Percentiles rank a stretch among this genome's conserved stretches.
phyloP scores from a whole-genome alignment of 176 grass and related monocot species.

The Eremochloa ophiuroides region DNA sequence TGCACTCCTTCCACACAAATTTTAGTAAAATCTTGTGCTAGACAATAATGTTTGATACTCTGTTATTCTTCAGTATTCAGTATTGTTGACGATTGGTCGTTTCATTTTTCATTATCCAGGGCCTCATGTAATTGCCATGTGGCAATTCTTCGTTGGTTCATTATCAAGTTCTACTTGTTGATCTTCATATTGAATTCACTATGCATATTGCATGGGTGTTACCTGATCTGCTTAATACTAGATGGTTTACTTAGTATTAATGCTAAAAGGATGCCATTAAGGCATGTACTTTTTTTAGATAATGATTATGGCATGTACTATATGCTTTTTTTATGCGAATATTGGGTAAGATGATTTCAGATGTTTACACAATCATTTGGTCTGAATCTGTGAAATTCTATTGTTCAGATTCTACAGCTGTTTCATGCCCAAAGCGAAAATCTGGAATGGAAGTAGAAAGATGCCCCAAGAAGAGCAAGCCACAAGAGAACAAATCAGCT shows the following conservation, averaged over 20 bases:
- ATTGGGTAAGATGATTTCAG: neutral
- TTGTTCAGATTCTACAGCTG: conserved; percentile 3
- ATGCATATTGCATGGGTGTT: neutral
- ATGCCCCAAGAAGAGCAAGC: conserved; percentile 37
- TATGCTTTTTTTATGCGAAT: no score
- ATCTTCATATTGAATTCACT: neutral
- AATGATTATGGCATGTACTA: no score
- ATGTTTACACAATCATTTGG: neutral
- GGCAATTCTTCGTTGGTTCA: neutral
- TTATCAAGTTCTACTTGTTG: neutral
- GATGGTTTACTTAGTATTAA: neutral
- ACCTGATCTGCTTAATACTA: neutral
- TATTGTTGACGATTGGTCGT: neutral
- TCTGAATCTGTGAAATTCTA: neutral
- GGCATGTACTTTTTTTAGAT: no score
- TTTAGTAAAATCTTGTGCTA: neutral
- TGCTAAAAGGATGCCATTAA: neutral
- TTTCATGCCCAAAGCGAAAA: conserved; percentile 27
- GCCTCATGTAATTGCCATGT: neutral
- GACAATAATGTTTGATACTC: neutral
- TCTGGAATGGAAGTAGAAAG: neutral
- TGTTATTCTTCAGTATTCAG: neutral
- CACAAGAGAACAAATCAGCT: neutral
- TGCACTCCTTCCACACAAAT: neutral
- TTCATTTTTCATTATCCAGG: neutral